Base-by-base conservation (phyloP, 768 basidiomycete species). In the Tylopilus balloui region DNA sequence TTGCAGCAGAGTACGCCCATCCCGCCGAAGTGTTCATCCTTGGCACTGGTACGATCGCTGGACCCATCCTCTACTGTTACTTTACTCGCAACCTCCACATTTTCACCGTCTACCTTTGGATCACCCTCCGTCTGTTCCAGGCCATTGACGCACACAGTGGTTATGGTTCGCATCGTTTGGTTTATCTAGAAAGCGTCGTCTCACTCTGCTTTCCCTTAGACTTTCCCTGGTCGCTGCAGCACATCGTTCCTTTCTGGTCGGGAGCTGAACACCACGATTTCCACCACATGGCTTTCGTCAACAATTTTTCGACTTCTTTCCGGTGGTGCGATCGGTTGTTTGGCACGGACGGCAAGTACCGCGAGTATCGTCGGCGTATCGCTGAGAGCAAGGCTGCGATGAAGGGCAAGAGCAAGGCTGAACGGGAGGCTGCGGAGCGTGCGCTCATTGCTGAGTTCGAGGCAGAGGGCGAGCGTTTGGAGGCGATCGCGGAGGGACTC, bases 241-340 rank as follows among this genome's bases (percentile, higher is more conserved):
- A 94, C 73, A 83, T 92, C 56, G 51, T 98, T 27, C 93, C 93
- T 2, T 89, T 98, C 78, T 98, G 94, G 94, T 87, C 89, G 7
- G 94, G 95, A 32, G 93, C 93, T 0, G 95, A 97, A 61, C 92
- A 95, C 71, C 94, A 96, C 66, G 94, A 97, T 64, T 97, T 92
- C 81, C 95, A 98, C 70, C 95, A 99, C 72, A 89, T 92, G 88
- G 85, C 88, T 4, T 95, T 93, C 75, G 82, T 81, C 42, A 92
- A 93, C 76, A 94, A 94, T 76, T 95, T 79, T 67, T 88, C 90
- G 9, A 94, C 92, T 7, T 89, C 86, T 19, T 96, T 96, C 83
- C 81, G 92, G 34, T 95, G 90, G 86, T 91, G 88, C 68, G 95
- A 98, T 68, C 78, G 78, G 51, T 69, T 92, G 56, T 84, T 89